Percentiles rank a stretch among this genome's conserved stretches.
These are phyloP conservation scores for Teratosphaeria destructans DNA, from an alignment of 2,329 filamentous ascomycete species.

Conservation along the genomic window DNA sequence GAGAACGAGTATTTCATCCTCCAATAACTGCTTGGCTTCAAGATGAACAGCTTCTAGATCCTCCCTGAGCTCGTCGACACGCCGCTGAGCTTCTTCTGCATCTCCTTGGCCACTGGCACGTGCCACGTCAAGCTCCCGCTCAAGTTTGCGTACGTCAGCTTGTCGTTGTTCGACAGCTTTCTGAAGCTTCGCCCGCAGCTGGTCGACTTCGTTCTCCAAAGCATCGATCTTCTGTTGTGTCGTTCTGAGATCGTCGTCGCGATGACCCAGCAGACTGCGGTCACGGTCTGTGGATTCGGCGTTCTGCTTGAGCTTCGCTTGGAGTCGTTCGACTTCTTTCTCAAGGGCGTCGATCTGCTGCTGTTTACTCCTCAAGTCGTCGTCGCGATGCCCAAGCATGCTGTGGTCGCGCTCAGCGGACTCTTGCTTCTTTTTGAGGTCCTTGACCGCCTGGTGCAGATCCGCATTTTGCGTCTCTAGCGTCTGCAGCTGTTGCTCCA, in stretches of 20 bases:
- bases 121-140: conserved; percentile 31
- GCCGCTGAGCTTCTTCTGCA: conserved; percentile 15
- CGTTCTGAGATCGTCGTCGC: conserved; percentile 14
- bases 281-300: conserved; percentile 16
- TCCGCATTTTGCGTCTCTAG: conserved; percentile 21
- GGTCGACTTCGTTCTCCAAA: conserved; percentile 24
- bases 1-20: conserved; percentile 43
- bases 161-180: conserved; percentile 20
- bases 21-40: conserved; percentile 26
- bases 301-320: conserved; percentile 26
- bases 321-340: conserved; percentile 26
- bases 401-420: conserved; percentile 19
- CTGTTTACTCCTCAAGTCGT: conserved; percentile 15
- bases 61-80: conserved; percentile 43
- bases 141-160: conserved; percentile 30
- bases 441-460: conserved; percentile 16
- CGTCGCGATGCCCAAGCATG: conserved; percentile 16
- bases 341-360: conserved; percentile 21
- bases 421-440: conserved; percentile 12
- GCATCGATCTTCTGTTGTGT: conserved; percentile 17
- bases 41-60: conserved; percentile 32
- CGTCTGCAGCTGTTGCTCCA: conserved; percentile 25
- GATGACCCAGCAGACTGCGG: conserved; percentile 21
- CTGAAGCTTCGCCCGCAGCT: conserved; percentile 30
- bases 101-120: conserved; percentile 13